Conservation (phyloP, 192 early-diverging fungal species). For the Coemansia sp. region DNA sequence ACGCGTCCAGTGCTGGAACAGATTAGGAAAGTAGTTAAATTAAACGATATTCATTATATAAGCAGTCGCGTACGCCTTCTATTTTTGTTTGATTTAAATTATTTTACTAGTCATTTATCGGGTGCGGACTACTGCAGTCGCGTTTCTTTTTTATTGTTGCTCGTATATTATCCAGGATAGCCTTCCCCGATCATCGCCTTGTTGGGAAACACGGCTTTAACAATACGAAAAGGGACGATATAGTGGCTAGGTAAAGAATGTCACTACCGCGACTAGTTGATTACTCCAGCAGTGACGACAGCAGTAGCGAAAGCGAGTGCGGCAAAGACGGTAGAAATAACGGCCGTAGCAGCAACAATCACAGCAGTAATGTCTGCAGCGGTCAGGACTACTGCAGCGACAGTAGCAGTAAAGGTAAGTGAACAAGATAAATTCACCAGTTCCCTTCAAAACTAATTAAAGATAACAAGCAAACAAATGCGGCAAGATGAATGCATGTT, state of each 20-base stretch:
- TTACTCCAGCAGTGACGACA: conserved; percentile 45
- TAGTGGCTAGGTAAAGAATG: conserved; percentile 12
- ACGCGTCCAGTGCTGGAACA: not conserved
- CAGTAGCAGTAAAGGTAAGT: conserved; percentile 15
- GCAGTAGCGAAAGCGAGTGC: conserved; percentile 24
- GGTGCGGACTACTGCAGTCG: conserved; percentile 2
- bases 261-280: conserved; percentile 30
- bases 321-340: conserved; percentile 4
- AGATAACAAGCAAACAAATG: conserved; percentile 20
- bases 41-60: not conserved
- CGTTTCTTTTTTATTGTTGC: not conserved
- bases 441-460: not conserved
- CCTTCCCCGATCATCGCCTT: not conserved
- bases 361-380: conserved; percentile 14
- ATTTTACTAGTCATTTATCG: conserved; percentile 1
- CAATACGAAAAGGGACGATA: not conserved
- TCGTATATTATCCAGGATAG: not conserved
- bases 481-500: not conserved
- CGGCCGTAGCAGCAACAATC: conserved; percentile 2
- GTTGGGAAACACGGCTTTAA: not conserved
- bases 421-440: not conserved
- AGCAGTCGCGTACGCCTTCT: not conserved
- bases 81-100: not conserved
- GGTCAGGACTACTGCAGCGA: conserved; percentile 16
- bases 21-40: not conserved